Conservation (phyloP, 2,329 filamentous ascomycete species). For the Talaromyces atroroseus region DNA sequence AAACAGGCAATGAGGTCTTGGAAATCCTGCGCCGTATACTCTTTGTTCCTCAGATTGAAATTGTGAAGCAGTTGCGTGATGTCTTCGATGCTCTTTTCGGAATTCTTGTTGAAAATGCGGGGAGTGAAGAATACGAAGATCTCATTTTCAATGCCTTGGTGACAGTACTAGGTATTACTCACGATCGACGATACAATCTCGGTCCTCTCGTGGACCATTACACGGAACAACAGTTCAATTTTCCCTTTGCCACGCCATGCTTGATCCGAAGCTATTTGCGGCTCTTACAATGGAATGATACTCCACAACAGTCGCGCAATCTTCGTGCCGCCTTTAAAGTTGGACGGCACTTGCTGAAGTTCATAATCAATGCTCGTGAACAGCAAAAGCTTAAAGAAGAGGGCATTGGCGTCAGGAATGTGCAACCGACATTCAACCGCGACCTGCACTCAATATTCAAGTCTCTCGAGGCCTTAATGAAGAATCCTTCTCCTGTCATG, state of each 20-base stretch:
- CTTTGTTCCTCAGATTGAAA: constrained; percentile 94
- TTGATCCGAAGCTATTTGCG: constrained; percentile 81
- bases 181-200: constrained; percentile 89
- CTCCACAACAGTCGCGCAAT: constrained; percentile 69
- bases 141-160: constrained; percentile 86
- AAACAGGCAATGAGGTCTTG: constrained; percentile 64
- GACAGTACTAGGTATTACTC: constrained; percentile 83
- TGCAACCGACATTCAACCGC: constrained; percentile 67
- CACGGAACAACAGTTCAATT: constrained; percentile 81
- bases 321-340: constrained; percentile 92
- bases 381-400: constrained; percentile 87
- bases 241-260: constrained; percentile 84
- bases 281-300: constrained; percentile 74
- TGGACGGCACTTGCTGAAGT: constrained; percentile 84
- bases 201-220: constrained; percentile 88
- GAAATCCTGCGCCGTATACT: constrained; percentile 73
- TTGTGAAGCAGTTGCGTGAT: constrained; percentile 86
- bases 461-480: constrained; percentile 83
- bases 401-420: constrained; percentile 73
- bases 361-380: constrained; percentile 82
- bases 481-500: constrained; percentile 73
- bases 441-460: constrained; percentile 85
- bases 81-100: constrained; percentile 89
- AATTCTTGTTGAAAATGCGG: constrained; percentile 84
- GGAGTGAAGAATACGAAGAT: constrained; percentile 87